Conservation (phyloP, 805 yeast species). For the Metschnikowia shivogae region DNA sequence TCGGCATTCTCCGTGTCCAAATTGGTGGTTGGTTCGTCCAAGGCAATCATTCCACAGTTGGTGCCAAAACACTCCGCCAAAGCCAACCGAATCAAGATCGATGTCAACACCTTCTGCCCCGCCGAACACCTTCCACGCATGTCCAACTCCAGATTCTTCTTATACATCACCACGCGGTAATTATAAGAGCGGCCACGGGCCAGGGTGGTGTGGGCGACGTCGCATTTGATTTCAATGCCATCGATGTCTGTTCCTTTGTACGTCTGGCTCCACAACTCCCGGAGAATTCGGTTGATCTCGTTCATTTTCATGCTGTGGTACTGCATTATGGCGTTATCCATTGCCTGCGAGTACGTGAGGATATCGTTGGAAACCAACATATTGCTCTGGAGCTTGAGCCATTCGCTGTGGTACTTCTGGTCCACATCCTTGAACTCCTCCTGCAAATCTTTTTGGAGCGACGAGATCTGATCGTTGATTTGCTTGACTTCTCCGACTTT, state of each 20-base stretch:
- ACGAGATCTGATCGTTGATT: slow-evolving; percentile 63
- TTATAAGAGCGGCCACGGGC: slow-evolving; percentile 67
- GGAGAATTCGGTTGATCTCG: slow-evolving; percentile 81
- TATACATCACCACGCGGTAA: slow-evolving; percentile 92
- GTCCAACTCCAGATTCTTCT: slow-evolving; percentile 86
- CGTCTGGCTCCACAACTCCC: slow-evolving; percentile 90
- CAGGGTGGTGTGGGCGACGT: slow-evolving; percentile 45
- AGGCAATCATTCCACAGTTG: slow-evolving; percentile 91
- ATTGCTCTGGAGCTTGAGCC: slow-evolving; percentile 73
- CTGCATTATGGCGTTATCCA: slow-evolving; percentile 91
- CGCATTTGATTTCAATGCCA: slow-evolving; percentile 80
- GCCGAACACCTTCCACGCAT: slow-evolving; percentile 99
- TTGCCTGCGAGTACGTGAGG: slow-evolving; percentile 73
- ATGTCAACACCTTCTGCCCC: slow-evolving; percentile 93
- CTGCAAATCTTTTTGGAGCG: slow-evolving; percentile 53
- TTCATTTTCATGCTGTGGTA: slow-evolving; percentile 89
- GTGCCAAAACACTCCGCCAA: slow-evolving; percentile 93
- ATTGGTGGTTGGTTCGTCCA: slow-evolving; percentile 98
- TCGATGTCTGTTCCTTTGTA: slow-evolving; percentile 96
- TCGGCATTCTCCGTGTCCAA: slow-evolving; percentile 86
- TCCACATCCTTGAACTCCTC: slow-evolving; percentile 72
- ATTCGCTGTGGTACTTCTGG: slow-evolving; percentile 58
- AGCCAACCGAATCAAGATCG: slow-evolving; percentile 85
- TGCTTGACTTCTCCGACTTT: slow-evolving; percentile 85
- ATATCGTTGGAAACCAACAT: slow-evolving; percentile 76